Evolutionary conservation across 139 green algal genomes (phyloP).

Genomic region (Chlamydomonas sphaeroides): DNA sequence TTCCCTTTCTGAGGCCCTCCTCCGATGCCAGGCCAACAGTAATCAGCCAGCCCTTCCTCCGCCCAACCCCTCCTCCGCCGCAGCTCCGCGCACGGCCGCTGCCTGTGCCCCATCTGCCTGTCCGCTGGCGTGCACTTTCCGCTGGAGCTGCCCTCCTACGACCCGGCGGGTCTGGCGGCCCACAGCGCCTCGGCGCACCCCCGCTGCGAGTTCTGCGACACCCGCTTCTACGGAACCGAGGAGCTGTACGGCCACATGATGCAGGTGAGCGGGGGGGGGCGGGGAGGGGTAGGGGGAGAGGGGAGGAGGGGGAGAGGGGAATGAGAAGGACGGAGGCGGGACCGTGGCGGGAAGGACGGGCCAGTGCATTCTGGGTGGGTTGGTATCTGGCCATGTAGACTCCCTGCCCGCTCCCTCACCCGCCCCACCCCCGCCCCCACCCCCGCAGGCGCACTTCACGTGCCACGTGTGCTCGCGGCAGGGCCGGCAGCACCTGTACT

Average conservation of each 20-base stretch:
- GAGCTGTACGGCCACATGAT: constrained; percentile 61
- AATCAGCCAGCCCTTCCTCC: too few relatives aligned
- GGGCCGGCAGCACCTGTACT: constrained; percentile 37
- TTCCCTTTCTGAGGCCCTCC: too few relatives aligned
- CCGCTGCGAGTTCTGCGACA: constrained; percentile 73
- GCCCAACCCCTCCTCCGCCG: neutral
- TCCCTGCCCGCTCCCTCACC: too few relatives aligned
- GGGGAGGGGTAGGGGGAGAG: too few relatives aligned
- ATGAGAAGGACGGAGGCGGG: too few relatives aligned
- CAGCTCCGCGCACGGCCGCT: constrained; percentile 4
- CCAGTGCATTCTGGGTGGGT: too few relatives aligned
- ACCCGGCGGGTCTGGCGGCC: constrained; percentile 49
- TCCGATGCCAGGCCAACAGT: too few relatives aligned
- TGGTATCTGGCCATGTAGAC: too few relatives aligned
- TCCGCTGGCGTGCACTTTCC: constrained; percentile 56
- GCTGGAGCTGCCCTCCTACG: constrained; percentile 27
- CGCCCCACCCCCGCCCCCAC: too few relatives aligned
- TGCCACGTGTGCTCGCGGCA: constrained; percentile 74
- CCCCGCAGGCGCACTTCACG: constrained; percentile 62
- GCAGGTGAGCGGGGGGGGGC: too few relatives aligned
- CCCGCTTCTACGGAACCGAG: constrained; percentile 67
- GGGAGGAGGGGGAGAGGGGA: too few relatives aligned
- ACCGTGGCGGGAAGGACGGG: too few relatives aligned
- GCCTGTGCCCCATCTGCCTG: constrained; percentile 62
- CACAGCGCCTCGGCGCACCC: constrained; percentile 65